Evolutionary conservation across 768 basidiomycete genomes (phyloP).

Genomic region (Rhizopogon vulgaris): DNA sequence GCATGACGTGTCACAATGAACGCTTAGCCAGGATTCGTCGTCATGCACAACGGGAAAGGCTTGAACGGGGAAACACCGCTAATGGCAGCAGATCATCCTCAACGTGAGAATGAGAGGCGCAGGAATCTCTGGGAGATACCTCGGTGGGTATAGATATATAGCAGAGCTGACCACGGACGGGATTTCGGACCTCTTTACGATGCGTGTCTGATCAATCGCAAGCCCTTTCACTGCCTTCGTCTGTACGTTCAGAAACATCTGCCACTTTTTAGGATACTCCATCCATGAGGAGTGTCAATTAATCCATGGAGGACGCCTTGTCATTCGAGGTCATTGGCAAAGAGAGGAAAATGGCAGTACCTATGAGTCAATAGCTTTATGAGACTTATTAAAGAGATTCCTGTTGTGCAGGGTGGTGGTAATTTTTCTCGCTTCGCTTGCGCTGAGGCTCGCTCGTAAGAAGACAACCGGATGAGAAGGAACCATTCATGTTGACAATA

Average conservation of each 20-base stretch:
- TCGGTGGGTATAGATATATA: slow-evolving; percentile 31
- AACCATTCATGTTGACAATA: too few species aligned
- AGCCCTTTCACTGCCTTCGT: slow-evolving; percentile 3
- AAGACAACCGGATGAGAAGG: too few species aligned
- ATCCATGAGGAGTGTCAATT: slow-evolving; percentile 15
- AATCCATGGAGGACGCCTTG: slow-evolving; percentile 6
- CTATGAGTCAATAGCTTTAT: too few species aligned
- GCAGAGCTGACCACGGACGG: background rate
- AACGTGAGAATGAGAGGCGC: slow-evolving; percentile 18
- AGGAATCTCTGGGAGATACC: slow-evolving; percentile 30
- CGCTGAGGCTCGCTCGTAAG: too few species aligned
- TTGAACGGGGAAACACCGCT: slow-evolving; percentile 42
- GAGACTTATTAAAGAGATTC: too few species aligned
- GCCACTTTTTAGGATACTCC: slow-evolving; percentile 18
- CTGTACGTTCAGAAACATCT: slow-evolving; percentile 17
- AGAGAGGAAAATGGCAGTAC: too few species aligned
- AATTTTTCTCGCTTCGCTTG: too few species aligned
- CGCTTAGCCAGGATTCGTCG: slow-evolving; percentile 89
- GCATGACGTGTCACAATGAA: slow-evolving; percentile 97
- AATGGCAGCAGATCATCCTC: slow-evolving; percentile 17
- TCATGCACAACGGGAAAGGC: slow-evolving; percentile 78
- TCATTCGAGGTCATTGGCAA: background rate
- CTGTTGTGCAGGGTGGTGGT: too few species aligned
- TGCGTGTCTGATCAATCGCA: slow-evolving; percentile 8
- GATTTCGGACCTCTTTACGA: background rate